These are phyloP conservation scores for Rhodotorula diobovata DNA, from an alignment of 768 basidiomycete species.

Conservation along the genomic window DNA sequence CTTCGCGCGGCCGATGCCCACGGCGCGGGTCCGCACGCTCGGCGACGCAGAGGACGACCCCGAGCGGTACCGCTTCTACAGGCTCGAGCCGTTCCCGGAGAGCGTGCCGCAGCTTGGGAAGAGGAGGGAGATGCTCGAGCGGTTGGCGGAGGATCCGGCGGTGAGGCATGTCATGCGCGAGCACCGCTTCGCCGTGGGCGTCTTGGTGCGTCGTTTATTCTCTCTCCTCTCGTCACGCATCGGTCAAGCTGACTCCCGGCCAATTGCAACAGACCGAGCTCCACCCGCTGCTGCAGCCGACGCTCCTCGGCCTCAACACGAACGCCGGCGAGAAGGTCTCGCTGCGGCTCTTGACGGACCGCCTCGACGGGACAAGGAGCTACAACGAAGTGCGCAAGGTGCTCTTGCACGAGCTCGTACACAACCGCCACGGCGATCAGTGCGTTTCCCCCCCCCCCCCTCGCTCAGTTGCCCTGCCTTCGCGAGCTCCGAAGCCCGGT, in stretches of 20 bases:
- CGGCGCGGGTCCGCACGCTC: constrained; percentile 9
- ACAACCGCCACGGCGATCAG: constrained; percentile 35
- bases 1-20: not conserved
- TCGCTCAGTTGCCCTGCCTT: no score
- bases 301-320: constrained; percentile 42
- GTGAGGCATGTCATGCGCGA: constrained; percentile 25
- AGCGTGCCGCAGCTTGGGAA: constrained; percentile 16
- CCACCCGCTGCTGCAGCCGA: constrained; percentile 32
- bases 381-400: constrained; percentile 39
- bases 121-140: constrained; percentile 28
- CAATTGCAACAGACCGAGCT: constrained; percentile 8
- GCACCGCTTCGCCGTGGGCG: constrained; percentile 22
- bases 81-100: constrained; percentile 31
- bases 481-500: no score
- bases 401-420: constrained; percentile 39
- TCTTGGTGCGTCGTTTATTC: constrained; percentile 10
- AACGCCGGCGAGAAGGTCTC: constrained; percentile 39
- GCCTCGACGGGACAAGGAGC: constrained; percentile 25
- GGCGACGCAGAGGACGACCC: constrained; percentile 5
- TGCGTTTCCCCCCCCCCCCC: not conserved
- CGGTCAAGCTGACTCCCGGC: no score
- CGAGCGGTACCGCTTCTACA: constrained; percentile 16
- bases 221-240: not conserved
- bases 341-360: constrained; percentile 38
- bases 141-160: constrained; percentile 21